These are phyloP conservation scores for Cryoendolithus antarcticus DNA, from an alignment of 2,329 filamentous ascomycete genomes.

Conservation along the genomic window DNA sequence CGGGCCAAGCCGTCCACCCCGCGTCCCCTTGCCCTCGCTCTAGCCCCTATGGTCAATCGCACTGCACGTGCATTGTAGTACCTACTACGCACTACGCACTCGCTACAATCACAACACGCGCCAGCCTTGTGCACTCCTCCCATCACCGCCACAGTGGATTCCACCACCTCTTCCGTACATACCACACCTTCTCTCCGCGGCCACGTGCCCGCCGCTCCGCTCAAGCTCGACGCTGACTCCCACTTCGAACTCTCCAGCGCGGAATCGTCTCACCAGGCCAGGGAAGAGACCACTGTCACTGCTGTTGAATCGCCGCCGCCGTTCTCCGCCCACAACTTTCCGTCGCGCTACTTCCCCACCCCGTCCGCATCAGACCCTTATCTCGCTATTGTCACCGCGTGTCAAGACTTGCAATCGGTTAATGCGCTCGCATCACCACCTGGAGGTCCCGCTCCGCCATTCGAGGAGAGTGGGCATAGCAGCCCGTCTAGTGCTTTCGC, in stretches of 20 bases:
- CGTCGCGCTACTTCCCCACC: conserved; percentile 47
- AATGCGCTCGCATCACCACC: conserved; percentile 34
- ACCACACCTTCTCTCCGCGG: conserved; percentile 21
- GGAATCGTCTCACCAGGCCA: conserved; percentile 1
- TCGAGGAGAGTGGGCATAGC: conserved; percentile 23
- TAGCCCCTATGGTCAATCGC: too few species aligned
- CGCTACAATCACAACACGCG: too few species aligned
- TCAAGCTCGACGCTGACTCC: conserved; percentile 20
- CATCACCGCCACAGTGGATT: conserved; percentile 18
- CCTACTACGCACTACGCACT: too few species aligned
- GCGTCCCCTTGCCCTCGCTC: too few species aligned
- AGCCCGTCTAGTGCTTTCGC: conserved; percentile 19
- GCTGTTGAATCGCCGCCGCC: conserved; percentile 47
- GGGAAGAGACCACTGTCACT: conserved; percentile 16
- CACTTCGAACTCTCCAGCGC: conserved; percentile 16
- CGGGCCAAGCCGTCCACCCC: too few species aligned
- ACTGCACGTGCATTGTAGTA: too few species aligned
- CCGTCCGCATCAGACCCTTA: conserved; percentile 35
- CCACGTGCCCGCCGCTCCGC: conserved; percentile 9
- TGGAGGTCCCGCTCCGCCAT: conserved; percentile 33
- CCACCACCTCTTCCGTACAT: conserved; percentile 21
- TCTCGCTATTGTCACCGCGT: conserved; percentile 27
- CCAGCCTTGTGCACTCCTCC: neutral
- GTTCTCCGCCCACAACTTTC: conserved; percentile 53
- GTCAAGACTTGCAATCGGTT: conserved; percentile 25